These are phyloP conservation scores for Aureobasidium leucospermi DNA, from an alignment of 2,329 filamentous ascomycete species.

Conservation along the genomic window DNA sequence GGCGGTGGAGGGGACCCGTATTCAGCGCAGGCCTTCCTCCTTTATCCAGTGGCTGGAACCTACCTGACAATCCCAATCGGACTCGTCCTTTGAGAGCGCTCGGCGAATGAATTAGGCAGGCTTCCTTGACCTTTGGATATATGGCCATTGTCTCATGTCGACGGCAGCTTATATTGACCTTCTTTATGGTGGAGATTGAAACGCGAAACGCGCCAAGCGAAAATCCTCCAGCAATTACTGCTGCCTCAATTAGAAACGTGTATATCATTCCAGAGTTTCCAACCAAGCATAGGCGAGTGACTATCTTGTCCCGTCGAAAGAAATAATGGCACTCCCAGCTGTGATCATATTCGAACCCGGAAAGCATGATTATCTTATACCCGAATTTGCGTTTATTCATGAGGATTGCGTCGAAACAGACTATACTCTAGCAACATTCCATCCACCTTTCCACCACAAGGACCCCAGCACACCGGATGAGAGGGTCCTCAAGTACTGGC, in stretches of 20 bases:
- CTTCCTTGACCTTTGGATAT: no score
- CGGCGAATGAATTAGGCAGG: no score
- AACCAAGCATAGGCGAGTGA: not conserved
- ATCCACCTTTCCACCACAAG: slow-evolving; percentile 46
- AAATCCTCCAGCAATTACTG: not conserved
- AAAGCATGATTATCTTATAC: slow-evolving; percentile 46
- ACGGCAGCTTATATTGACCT: no score
- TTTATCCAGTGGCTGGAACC: no score
- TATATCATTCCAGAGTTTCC: not conserved
- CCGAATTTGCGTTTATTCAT: slow-evolving; percentile 52
- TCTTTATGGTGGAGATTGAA: no score
- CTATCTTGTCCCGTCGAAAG: not conserved
- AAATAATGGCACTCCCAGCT: not conserved
- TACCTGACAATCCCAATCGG: no score
- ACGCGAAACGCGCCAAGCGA: not conserved
- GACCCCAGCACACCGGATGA: slow-evolving; percentile 28
- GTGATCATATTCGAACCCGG: not conserved
- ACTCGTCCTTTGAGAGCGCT: no score
- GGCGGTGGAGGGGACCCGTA: no score
- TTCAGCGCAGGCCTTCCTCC: no score
- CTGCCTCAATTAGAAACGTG: not conserved
- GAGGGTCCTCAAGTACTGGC: slow-evolving; percentile 53
- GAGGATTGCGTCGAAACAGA: slow-evolving; percentile 53
- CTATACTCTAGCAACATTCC: slow-evolving; percentile 50
- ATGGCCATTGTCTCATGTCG: no score